These are phyloP conservation scores for Athelia psychrophila DNA, from an alignment of 1,284 basidiomycete species.

Conservation along the genomic window DNA sequence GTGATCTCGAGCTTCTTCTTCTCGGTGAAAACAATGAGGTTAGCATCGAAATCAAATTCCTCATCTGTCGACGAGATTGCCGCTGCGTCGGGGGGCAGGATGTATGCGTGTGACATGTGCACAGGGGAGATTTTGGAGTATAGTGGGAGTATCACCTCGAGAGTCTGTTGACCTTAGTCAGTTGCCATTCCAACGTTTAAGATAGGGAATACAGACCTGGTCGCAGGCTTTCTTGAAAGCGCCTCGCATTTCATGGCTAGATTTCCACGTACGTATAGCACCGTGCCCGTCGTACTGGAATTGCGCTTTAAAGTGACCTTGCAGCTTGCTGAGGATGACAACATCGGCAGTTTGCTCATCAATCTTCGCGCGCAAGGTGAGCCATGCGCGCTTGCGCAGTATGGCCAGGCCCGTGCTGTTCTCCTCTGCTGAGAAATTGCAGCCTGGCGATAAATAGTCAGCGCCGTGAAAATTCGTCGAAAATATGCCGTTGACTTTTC, in stretches of 20 bases:
- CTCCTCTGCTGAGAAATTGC: slow-evolving; percentile 94
- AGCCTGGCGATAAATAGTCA: slow-evolving; percentile 52
- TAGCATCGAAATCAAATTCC: slow-evolving; percentile 82
- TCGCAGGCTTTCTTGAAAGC: slow-evolving; percentile 92
- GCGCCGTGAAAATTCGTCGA: background rate
- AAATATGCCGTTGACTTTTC: slow-evolving; percentile 55
- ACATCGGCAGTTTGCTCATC: slow-evolving; percentile 68
- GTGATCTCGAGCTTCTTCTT: slow-evolving; percentile 81
- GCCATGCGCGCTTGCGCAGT: slow-evolving; percentile 83
- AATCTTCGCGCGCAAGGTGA: slow-evolving; percentile 81
- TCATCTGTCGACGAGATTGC: slow-evolving; percentile 43
- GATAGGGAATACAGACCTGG: slow-evolving; percentile 49
- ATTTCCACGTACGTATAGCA: slow-evolving; percentile 95
- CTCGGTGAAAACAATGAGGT: slow-evolving; percentile 79
- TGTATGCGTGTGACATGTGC: slow-evolving; percentile 63
- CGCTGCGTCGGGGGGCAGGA: slow-evolving; percentile 55
- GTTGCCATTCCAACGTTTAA: background rate
- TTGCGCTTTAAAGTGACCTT: slow-evolving; percentile 87
- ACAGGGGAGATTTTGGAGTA: slow-evolving; percentile 82
- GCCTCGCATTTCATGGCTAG: slow-evolving; percentile 94
- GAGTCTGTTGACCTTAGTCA: slow-evolving; percentile 52
- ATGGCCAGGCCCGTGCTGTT: slow-evolving; percentile 68
- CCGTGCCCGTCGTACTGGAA: slow-evolving; percentile 96
- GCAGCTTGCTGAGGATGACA: slow-evolving; percentile 78
- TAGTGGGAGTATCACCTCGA: slow-evolving; percentile 85